Evolutionary conservation across 257 asterid species (phyloP).

Genomic region (Nyctanthes arbortristis): DNA sequence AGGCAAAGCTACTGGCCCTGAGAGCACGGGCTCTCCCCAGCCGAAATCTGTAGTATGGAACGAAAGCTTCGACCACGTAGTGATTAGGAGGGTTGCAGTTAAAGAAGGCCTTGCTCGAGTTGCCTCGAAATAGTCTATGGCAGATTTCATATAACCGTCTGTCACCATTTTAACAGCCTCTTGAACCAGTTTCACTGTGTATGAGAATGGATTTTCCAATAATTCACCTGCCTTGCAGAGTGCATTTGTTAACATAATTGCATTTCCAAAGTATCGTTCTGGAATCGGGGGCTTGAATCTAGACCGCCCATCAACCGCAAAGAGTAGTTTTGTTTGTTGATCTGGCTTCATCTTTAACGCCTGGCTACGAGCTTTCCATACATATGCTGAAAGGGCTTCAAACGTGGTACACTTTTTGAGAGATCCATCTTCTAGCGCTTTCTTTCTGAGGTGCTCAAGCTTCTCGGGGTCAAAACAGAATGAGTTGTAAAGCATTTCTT

Average conservation of each 20-base stretch:
- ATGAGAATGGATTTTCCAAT: slow-evolving; percentile 21
- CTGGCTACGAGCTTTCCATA: slow-evolving; percentile 21
- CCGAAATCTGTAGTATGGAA: slow-evolving; percentile 27
- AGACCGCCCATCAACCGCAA: slow-evolving; percentile 26
- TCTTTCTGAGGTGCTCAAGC: not conserved
- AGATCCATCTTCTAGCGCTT: not conserved
- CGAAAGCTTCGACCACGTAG: slow-evolving; percentile 24
- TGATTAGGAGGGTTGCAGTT: slow-evolving; percentile 17
- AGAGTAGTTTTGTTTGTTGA: slow-evolving; percentile 26
- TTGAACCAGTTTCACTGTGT: slow-evolving; percentile 16
- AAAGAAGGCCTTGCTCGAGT: slow-evolving; percentile 27
- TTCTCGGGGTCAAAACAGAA: slow-evolving; percentile 4
- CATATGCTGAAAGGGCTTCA: slow-evolving; percentile 19
- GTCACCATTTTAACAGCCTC: slow-evolving; percentile 19
- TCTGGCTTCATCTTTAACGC: slow-evolving; percentile 16
- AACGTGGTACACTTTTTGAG: slow-evolving; percentile 18
- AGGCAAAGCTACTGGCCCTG: slow-evolving; percentile 24
- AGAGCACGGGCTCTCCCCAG: slow-evolving; percentile 24
- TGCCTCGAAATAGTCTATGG: slow-evolving; percentile 26
- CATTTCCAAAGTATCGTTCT: slow-evolving; percentile 23
- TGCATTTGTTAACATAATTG: slow-evolving; percentile 13
- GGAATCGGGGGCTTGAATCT: slow-evolving; percentile 21
- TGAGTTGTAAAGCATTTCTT: slow-evolving; percentile 8
- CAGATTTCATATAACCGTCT: slow-evolving; percentile 20
- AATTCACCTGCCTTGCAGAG: slow-evolving; percentile 23